These are phyloP conservation scores for Porogramme epimiltina DNA, from an alignment of 1,284 basidiomycete genomes.

Conservation along the genomic window DNA sequence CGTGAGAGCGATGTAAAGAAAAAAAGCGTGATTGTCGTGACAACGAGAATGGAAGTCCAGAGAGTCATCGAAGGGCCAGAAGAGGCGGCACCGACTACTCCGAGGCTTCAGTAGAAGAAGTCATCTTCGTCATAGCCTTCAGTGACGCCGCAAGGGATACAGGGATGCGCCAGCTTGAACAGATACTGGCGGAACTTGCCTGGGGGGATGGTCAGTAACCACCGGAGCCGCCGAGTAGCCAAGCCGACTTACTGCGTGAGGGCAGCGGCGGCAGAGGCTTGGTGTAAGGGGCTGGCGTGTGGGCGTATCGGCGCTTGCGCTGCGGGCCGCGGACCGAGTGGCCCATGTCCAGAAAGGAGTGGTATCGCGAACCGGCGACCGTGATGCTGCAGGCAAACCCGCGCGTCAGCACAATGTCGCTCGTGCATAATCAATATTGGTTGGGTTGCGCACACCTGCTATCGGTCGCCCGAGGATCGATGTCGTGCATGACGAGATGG, in stretches of 20 bases:
- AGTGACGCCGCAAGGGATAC: constrained; percentile 3
- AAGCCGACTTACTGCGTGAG: constrained; percentile 4
- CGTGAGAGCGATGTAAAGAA: too few relatives aligned
- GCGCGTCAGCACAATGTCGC: not conserved
- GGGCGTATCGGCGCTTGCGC: constrained; percentile 3
- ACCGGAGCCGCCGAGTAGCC: not conserved
- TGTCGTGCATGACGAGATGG: constrained; percentile 64
- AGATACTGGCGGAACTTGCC: constrained; percentile 19
- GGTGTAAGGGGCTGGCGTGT: constrained; percentile 15
- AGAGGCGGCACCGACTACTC: too few relatives aligned
- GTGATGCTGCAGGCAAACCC: not conserved
- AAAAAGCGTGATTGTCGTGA: too few relatives aligned
- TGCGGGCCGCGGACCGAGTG: constrained; percentile 12
- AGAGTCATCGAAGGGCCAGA: too few relatives aligned
- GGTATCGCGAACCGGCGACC: constrained; percentile 3
- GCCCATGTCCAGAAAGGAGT: constrained; percentile 19
- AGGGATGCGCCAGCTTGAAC: constrained; percentile 8
- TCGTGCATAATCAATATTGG: too few relatives aligned
- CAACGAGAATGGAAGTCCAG: too few relatives aligned
- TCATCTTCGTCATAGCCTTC: constrained; percentile 4
- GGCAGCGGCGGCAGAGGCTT: not conserved
- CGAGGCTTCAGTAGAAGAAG: constrained; percentile 10
- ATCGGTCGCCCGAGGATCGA: constrained; percentile 26
- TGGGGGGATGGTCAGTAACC: not conserved
- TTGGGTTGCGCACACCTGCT: too few relatives aligned